These are phyloP conservation scores for Nicotiana tomentosiformis DNA, from an alignment of 257 asterid species.

Conservation along the genomic window DNA sequence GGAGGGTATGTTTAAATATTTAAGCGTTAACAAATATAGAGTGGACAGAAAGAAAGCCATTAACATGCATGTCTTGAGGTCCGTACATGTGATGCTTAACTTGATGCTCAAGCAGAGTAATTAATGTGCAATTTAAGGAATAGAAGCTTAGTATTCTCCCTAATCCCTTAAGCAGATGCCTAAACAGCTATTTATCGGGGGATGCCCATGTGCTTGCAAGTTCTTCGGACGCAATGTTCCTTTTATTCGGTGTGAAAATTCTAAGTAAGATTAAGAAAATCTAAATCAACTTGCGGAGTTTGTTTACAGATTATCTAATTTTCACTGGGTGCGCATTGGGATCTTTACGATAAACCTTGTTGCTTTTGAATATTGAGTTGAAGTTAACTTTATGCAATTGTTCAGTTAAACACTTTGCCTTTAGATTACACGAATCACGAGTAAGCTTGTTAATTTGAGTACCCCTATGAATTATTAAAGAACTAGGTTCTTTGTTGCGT, in stretches of 20 bases:
- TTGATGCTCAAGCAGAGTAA: background rate
- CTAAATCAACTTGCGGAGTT: background rate
- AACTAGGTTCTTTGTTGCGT: no score
- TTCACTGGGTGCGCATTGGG: no score
- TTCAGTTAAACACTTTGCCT: no score
- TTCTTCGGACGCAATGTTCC: background rate
- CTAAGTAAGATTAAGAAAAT: background rate
- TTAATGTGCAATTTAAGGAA: background rate
- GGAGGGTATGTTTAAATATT: background rate
- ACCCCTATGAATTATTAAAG: no score
- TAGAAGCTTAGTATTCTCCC: background rate
- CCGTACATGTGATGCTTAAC: slow-evolving; percentile 11
- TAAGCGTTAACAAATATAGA: background rate
- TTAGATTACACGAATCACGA: no score
- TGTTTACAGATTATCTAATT: no score
- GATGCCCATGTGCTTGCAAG: background rate
- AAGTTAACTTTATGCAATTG: no score
- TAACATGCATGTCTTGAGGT: slow-evolving; percentile 5
- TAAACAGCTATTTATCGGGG: background rate
- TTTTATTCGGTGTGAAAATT: background rate
- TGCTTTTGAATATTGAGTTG: no score
- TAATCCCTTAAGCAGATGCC: background rate
- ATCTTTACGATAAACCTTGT: no score
- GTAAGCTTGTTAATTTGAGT: no score
- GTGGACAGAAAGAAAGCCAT: background rate